Base-by-base conservation (phyloP, 306 rosid species). In the Cicer arietinum region DNA sequence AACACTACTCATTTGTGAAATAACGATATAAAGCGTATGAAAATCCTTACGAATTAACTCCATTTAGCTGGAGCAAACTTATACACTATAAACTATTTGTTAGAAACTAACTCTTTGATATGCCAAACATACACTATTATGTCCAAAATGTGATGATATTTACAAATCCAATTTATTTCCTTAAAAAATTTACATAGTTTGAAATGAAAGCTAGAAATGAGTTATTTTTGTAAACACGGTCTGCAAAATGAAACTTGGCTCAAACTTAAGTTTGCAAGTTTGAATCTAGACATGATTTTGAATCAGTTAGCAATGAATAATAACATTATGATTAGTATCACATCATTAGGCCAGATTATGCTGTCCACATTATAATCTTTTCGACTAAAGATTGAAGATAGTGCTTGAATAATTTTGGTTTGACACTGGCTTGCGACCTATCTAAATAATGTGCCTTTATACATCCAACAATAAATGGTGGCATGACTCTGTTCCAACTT, bases 401-500 rank as follows among this genome's bases (percentile, higher is more conserved):
- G 41, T 52, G 64, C 50, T 7, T 77, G 45, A 77, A 46, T 69
- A 47, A 66, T 10, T 69, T 47, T 47, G 3, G 71, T 47, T 12
- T 40, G 45, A 60, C 10, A 11, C 17, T 20, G 63, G 46, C 66
- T 9, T 51, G 12, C 40, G 10, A 48, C 39, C 13, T 62, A 0
- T 53, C 17, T 10, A 50, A 30, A 30, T 30, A 30, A 40, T 61
- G 61, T 58, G 45, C 66, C 77, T 69, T 78, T 78, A 60, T 61
- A 56, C 82, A 70, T 61, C 65, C 82, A 70, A 70, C 82, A 78
- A 13, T 41, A 78, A 61, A 46, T 78, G 77, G 82, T 78, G 77
- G 79, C 64, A 51, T 64, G 64, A 75, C 53, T 63, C 70, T 45
- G 2, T 65, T 65, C 52, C 70, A 16, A 17, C 52, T 43, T 65